phyloP scores from a whole-genome alignment of 2,329 filamentous ascomycete genomes.

The Ophiostoma himal-ulmi region DNA sequence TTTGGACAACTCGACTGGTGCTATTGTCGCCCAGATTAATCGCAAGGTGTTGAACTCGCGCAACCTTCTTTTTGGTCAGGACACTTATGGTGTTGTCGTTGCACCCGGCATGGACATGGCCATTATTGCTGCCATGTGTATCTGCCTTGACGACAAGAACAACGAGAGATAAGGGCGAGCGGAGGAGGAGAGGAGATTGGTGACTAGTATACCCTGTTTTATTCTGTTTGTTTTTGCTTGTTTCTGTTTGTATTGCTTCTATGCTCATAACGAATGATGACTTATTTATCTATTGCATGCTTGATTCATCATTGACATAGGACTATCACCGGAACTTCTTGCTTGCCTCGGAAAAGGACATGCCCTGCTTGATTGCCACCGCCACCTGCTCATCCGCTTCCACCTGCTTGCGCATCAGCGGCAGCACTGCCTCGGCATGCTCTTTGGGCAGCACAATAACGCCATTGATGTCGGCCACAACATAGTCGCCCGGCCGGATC shows the following conservation, averaged over 20 bases:
- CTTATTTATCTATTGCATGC: neutral
- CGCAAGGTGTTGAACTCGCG: constrained; percentile 53
- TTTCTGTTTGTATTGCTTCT: neutral
- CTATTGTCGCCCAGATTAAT: constrained; percentile 22
- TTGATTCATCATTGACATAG: neutral
- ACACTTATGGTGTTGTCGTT: constrained; percentile 60
- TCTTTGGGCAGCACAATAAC: constrained; percentile 40
- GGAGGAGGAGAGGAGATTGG: neutral
- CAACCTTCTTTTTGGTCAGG: constrained; percentile 54
- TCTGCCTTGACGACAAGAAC: constrained; percentile 62
- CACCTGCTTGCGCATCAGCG: constrained; percentile 39
- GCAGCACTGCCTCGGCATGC: constrained; percentile 37
- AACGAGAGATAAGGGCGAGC: constrained; percentile 36
- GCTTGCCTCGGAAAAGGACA: constrained; percentile 41
- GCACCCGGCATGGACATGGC: constrained; percentile 62
- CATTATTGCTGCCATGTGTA: constrained; percentile 60
- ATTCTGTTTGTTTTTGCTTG: neutral
- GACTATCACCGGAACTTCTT: constrained; percentile 34
- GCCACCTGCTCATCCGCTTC: constrained; percentile 41
- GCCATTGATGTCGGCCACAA: constrained; percentile 43
- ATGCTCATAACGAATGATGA: neutral
- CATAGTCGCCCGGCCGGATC: constrained; percentile 41
- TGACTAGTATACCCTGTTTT: neutral
- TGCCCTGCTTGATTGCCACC: constrained; percentile 37
- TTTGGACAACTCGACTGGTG: constrained; percentile 43